Base-by-base conservation (phyloP, 176 grass and related monocot genomes). In the Elaeis guineensis region DNA sequence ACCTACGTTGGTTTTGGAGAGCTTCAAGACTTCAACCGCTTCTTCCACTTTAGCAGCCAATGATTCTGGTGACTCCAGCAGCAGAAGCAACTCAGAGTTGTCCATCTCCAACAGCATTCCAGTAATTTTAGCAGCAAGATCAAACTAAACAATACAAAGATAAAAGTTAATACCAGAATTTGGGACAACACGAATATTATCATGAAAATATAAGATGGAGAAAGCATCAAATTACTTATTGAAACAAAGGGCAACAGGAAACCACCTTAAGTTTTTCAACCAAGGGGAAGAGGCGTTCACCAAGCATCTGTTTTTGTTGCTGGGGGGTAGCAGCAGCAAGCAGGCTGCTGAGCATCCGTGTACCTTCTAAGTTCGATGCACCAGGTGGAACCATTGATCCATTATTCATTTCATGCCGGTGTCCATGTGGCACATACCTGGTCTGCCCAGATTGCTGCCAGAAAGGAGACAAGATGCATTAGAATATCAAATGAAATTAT, bases 41-140 rank as follows among this genome's bases (percentile, higher is more conserved):
- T 87, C 80, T 2, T 82, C 75, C 17, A 90, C 55, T 72, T 90
- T 95, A 25, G 75, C 65, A 2, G 72, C 64, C 26, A 95, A 19
- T 64, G 77, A 78, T 15, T 95, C 69, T 1, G 80, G 62, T 0
- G 86, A 90, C 28, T 73, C 75, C 52, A 92, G 4, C 24, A 95
- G 28, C 1, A 70, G 30, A 16, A 82, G 18, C 53, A 85, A 23
- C 24, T 95, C 78, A 6, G 72, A 81, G 17, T 69, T 84, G 21
- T 82, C 85, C 55, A 90, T 72, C 57, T 87, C 77, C 67, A 95
- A 53, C 16, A 95, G 54, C 83, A 86, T 86, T 57, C 75, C 83
- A 9, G 80, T 95, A 67, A 95, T 95, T 65, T 95, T 95, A 17
- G 57, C 77, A 2, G 76, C 83, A 29, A 77, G 71, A 3, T 84